Conservation (phyloP, 2,329 filamentous ascomycete genomes). For the Cladorrhinum sp. region DNA sequence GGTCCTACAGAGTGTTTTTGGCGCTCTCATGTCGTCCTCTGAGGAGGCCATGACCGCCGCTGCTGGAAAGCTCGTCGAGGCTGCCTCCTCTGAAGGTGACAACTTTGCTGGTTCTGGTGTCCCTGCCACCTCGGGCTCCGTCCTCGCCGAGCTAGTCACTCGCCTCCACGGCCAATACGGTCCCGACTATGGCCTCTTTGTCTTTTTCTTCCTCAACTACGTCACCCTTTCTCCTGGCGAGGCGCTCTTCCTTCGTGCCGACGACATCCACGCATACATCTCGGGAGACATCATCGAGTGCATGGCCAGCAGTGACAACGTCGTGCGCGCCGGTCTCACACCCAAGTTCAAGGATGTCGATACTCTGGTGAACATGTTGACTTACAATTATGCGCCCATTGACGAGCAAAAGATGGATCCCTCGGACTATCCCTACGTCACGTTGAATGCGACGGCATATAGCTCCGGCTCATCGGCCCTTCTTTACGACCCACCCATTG, state of each 20-base stretch:
- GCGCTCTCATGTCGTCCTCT: conserved; percentile 74
- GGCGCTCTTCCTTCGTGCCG: conserved; percentile 91
- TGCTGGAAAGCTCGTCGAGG: conserved; percentile 65
- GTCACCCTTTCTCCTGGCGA: conserved; percentile 85
- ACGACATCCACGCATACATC: conserved; percentile 95
- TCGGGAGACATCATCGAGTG: conserved; percentile 96
- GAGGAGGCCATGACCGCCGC: conserved; percentile 62
- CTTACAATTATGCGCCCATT: conserved; percentile 93
- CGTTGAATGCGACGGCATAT: conserved; percentile 78
- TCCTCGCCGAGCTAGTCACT: conserved; percentile 72
- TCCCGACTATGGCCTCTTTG: conserved; percentile 86
- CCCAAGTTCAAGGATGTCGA: conserved; percentile 97
- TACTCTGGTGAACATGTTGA: conserved; percentile 86
- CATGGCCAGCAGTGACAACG: conserved; percentile 99
- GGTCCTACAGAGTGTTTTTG: conserved; percentile 72
- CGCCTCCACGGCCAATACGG: conserved; percentile 83
- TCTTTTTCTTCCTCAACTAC: conserved; percentile 96
- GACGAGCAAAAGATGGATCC: conserved; percentile 91
- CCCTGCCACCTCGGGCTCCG: conserved; percentile 62
- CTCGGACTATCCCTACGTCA: conserved; percentile 78
- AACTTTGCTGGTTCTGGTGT: conserved; percentile 74
- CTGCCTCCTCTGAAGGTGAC: conserved; percentile 64
- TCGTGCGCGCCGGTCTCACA: conserved; percentile 94
- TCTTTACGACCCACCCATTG: conserved; percentile 93
- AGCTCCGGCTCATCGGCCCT: conserved; percentile 67